Conservation (phyloP, 306 rosid species). For the Pyrus bretschneideri region DNA sequence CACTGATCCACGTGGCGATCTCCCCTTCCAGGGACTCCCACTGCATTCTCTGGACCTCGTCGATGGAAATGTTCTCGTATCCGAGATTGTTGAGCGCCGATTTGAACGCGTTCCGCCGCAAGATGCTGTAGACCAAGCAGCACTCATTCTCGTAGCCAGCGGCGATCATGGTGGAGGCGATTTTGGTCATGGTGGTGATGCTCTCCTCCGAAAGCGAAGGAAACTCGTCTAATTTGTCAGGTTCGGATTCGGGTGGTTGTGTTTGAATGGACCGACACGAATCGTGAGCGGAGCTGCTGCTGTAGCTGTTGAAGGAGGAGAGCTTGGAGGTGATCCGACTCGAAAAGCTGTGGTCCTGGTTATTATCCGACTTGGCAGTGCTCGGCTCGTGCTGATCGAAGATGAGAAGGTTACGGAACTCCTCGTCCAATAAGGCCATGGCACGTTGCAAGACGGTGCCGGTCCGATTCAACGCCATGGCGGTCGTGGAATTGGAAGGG, state of each 20-base stretch:
- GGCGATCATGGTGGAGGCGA: slow-evolving; percentile 45
- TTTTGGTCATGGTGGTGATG: slow-evolving; percentile 31
- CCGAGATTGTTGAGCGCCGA: slow-evolving; percentile 30
- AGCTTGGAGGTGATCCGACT: slow-evolving; percentile 15
- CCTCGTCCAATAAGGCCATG: slow-evolving; percentile 50
- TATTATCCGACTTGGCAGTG: slow-evolving; percentile 9
- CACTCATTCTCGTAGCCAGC: slow-evolving; percentile 62
- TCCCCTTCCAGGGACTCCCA: slow-evolving; percentile 62
- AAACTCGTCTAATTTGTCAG: slow-evolving; percentile 14
- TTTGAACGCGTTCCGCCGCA: slow-evolving; percentile 46
- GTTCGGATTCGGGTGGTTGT: neutral
- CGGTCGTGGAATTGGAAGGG: slow-evolving; percentile 5
- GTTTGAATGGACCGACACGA: neutral
- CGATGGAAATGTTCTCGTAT: slow-evolving; percentile 31
- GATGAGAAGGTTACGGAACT: slow-evolving; percentile 33
- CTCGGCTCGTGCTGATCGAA: neutral
- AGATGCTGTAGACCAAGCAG: slow-evolving; percentile 34
- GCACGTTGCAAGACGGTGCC: slow-evolving; percentile 38
- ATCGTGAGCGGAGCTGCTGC: slow-evolving; percentile 11
- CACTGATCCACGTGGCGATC: slow-evolving; percentile 52
- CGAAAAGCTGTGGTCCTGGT: neutral
- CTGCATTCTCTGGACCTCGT: slow-evolving; percentile 53
- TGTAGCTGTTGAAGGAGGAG: slow-evolving; percentile 23
- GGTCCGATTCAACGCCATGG: slow-evolving; percentile 22
- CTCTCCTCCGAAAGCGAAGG: slow-evolving; percentile 32